Evolutionary conservation across 2,329 filamentous ascomycete genomes (phyloP).

Genomic region (Stemphylium beticola): DNA sequence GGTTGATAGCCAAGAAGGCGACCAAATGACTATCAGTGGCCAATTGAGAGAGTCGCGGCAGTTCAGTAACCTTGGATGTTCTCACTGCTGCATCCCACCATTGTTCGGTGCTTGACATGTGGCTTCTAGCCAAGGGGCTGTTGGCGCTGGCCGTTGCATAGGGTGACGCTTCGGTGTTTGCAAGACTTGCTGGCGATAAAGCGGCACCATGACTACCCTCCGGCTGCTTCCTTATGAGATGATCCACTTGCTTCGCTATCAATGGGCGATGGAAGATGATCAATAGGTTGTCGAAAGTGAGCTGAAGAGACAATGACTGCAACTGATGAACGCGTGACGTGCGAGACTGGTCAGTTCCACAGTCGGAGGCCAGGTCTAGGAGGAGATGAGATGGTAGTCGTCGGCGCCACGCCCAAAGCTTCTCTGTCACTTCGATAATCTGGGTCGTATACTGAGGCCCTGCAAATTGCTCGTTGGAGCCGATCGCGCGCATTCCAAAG

Average conservation of each 20-base stretch:
- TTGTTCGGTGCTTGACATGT: slow-evolving; percentile 35
- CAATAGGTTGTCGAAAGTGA: slow-evolving; percentile 54
- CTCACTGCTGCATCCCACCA: slow-evolving; percentile 50
- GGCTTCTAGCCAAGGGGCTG: slow-evolving; percentile 14
- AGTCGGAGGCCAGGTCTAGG: slow-evolving; percentile 28
- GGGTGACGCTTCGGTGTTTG: slow-evolving; percentile 7
- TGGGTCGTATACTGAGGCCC: slow-evolving; percentile 20
- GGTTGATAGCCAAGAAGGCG: slow-evolving; percentile 54
- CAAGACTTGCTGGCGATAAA: slow-evolving; percentile 6
- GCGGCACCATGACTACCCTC: slow-evolving; percentile 8
- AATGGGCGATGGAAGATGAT: slow-evolving; percentile 54
- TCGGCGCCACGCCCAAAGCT: slow-evolving; percentile 31
- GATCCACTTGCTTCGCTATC: slow-evolving; percentile 46
- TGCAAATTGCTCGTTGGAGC: slow-evolving; percentile 8
- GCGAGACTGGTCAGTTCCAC: slow-evolving; percentile 11
- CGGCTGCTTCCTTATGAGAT: slow-evolving; percentile 26
- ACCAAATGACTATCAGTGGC: slow-evolving; percentile 53
- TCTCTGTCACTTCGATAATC: slow-evolving; percentile 23
- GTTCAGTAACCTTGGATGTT: slow-evolving; percentile 48
- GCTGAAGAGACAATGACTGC: slow-evolving; percentile 52
- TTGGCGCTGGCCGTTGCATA: slow-evolving; percentile 1
- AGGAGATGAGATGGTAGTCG: slow-evolving; percentile 31
- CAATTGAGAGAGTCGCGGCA: slow-evolving; percentile 44
- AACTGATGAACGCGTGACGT: slow-evolving; percentile 31
- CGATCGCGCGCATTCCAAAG: slow-evolving; percentile 24